phyloP scores from a whole-genome alignment of 371 early-diverging fungal species.

The Mucor lusitanicus region DNA sequence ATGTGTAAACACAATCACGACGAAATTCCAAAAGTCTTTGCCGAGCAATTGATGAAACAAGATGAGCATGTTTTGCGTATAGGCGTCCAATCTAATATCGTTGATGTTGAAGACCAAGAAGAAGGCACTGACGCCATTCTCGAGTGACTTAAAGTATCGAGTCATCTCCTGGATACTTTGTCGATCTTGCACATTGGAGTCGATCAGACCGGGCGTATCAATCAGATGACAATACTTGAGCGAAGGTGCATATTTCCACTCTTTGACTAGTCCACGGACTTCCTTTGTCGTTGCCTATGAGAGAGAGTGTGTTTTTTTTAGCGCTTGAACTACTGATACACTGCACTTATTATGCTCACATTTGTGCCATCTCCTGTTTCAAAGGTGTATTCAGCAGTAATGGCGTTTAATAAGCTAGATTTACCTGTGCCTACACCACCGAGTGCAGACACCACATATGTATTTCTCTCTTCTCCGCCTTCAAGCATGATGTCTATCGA shows the following conservation, averaged over 20 bases:
- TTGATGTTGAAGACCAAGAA: constrained; percentile 62
- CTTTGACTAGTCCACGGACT: constrained; percentile 33
- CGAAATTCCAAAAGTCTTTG: constrained; percentile 64
- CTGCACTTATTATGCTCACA: constrained; percentile 18
- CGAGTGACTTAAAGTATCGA: constrained; percentile 56
- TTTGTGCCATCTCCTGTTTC: constrained; percentile 38
- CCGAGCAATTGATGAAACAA: constrained; percentile 61
- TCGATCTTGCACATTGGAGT: constrained; percentile 53
- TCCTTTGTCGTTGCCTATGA: constrained; percentile 24
- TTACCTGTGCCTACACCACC: constrained; percentile 53
- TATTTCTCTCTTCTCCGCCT: constrained; percentile 15
- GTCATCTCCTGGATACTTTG: constrained; percentile 58
- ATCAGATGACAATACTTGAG: constrained; percentile 41
- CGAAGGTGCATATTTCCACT: constrained; percentile 39
- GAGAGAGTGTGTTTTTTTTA: no score
- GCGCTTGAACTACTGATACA: no score
- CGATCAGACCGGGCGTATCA: constrained; percentile 60
- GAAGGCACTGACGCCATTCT: constrained; percentile 63
- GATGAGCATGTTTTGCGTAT: constrained; percentile 61
- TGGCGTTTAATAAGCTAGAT: constrained; percentile 50
- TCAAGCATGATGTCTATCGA: constrained; percentile 1
- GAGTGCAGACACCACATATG: constrained; percentile 42
- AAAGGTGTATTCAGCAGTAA: constrained; percentile 45
- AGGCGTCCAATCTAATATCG: constrained; percentile 59
- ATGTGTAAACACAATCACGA: constrained; percentile 64